Base-by-base conservation (phyloP, 352 stramenopile species). In the Phytophthora pluvialis region DNA sequence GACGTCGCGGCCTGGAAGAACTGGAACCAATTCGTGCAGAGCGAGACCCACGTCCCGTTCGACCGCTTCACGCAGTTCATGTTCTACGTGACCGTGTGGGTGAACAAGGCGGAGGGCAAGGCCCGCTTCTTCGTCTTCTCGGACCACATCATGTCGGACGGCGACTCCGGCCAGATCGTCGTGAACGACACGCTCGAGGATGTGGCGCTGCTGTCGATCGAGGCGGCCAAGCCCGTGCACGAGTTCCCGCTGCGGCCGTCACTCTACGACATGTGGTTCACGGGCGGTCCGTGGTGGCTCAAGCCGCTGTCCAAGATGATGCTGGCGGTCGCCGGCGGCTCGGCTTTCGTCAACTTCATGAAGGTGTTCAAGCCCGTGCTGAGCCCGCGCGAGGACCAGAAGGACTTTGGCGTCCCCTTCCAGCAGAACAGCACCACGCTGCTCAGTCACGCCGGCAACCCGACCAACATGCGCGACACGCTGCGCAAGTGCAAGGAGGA, bases 61-160 rank as follows among this genome's bases (percentile, higher is more conserved):
- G 78, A 90, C 51, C 78, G 76, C 13, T 80, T 67, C 57, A 62
- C 48, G 13, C 48, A 86, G 52, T 82, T 88, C 55, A 74, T 75
- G 49, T 90, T 82, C 45, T 72, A 77, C 40, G 45, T 85, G 18
- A 78, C 72, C 0, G 59, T 81, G 16, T 86, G 78, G 76, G 60
- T 81, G 0, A 74, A 85, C 44, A 52, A 21, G 10, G 33, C 44
- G 0, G 51, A 83, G 18, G 28, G 64, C 36, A 60, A 64, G 5
- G 73, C 44, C 29, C 75, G 76, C 0, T 70, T 89, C 39, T 64
- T 84, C 45, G 58, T 89, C 25, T 86, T 86, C 61, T 79, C 79
- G 1, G 81, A 90, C 53, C 77, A 85, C 61, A 79, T 80, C 57
- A 81, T 90, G 77, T 84, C 77, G 29, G 81, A 90, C 45, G 64